Conservation (phyloP, 106 monocot species). For the Dendrobium chrysotoxum region DNA sequence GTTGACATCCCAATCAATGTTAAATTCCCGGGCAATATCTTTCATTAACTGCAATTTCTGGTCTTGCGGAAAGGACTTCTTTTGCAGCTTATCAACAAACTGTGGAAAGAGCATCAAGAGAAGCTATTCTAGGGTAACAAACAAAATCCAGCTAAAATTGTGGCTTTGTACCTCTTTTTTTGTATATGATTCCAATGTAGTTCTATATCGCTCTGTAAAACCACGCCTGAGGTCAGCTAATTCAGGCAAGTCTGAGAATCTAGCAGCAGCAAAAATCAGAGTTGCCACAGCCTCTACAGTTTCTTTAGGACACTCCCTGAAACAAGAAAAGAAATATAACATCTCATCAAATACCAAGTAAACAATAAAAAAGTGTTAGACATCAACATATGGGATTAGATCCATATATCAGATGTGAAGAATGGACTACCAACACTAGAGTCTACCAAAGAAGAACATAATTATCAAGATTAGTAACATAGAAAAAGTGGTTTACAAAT, state of each 20-base stretch:
- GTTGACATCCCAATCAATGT: slow-evolving; percentile 43
- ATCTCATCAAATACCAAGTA: background rate
- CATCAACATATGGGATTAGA: too few species aligned
- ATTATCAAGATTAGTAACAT: too few species aligned
- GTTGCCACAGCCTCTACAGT: slow-evolving; percentile 68
- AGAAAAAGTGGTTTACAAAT: too few species aligned
- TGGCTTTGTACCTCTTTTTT: slow-evolving; percentile 46
- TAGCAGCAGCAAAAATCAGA: slow-evolving; percentile 82
- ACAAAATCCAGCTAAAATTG: background rate
- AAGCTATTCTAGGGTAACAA: background rate
- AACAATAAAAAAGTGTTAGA: background rate
- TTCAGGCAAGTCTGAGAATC: slow-evolving; percentile 84
- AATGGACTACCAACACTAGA: too few species aligned
- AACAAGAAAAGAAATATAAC: background rate
- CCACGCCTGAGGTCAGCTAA: slow-evolving; percentile 51
- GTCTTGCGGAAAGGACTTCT: slow-evolving; percentile 48
- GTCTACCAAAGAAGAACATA: too few species aligned
- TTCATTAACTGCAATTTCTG: slow-evolving; percentile 68
- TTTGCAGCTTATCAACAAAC: slow-evolving; percentile 57
- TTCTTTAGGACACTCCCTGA: slow-evolving; percentile 68
- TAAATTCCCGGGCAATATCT: slow-evolving; percentile 61
- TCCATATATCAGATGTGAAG: too few species aligned
- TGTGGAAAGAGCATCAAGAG: slow-evolving; percentile 8
- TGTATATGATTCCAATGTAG: slow-evolving; percentile 45
- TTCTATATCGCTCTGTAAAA: slow-evolving; percentile 52